Percentiles rank a stretch among this genome's conserved stretches.
Conservation (phyloP, 129 eudicot species). For the Kitagawia praeruptora region DNA sequence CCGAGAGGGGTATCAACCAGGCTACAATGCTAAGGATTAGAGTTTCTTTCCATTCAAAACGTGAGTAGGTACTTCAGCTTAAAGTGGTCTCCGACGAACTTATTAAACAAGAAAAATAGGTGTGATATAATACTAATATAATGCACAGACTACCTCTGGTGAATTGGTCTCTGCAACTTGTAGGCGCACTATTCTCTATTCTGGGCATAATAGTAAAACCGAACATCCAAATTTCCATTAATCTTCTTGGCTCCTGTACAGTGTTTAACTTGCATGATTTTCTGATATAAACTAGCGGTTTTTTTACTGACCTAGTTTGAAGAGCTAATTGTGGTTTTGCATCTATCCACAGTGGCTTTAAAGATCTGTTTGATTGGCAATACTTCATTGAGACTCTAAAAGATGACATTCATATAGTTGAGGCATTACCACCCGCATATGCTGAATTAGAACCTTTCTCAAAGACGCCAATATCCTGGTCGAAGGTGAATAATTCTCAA, state of each 20-base stretch:
- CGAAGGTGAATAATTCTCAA: slow-evolving; percentile 47
- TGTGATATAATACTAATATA: background rate
- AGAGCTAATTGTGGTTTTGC: slow-evolving; percentile 5
- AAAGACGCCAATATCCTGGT: slow-evolving; percentile 98
- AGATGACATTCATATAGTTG: slow-evolving; percentile 82
- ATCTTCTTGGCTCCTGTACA: background rate
- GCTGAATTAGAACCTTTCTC: slow-evolving; percentile 74
- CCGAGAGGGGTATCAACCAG: background rate
- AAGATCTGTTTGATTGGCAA: slow-evolving; percentile 95
- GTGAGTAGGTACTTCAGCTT: background rate
- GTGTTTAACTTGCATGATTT: background rate
- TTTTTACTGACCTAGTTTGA: background rate
- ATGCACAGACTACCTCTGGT: background rate
- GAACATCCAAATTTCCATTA: background rate
- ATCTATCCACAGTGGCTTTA: slow-evolving; percentile 70
- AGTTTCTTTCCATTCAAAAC: background rate
- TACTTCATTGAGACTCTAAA: slow-evolving; percentile 80
- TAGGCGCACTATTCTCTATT: background rate
- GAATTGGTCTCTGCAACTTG: background rate
- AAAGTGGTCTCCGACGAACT: too few species aligned
- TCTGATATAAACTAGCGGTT: background rate
- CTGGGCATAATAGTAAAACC: background rate
- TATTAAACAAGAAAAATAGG: background rate
- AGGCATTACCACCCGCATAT: slow-evolving; percentile 60
- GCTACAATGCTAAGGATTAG: slow-evolving; percentile 9